Conservation (phyloP, 495 filamentous ascomycete species). For the Aspergillus nanangensis region DNA sequence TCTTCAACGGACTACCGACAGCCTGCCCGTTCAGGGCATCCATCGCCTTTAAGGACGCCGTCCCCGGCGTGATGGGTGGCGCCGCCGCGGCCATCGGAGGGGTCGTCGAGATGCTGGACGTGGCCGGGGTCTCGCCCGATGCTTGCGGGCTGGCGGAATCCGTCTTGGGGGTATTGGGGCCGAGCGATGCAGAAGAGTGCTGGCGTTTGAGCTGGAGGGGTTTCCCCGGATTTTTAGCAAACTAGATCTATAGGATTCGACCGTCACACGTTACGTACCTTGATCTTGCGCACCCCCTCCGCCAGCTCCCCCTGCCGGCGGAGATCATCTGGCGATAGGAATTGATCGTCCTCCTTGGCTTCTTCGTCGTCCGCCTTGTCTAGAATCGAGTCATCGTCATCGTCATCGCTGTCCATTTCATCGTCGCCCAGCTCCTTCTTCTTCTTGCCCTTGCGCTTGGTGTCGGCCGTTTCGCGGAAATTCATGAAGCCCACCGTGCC, state of each 20-base stretch:
- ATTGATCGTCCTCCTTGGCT: conserved; percentile 58
- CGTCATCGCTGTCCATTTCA: conserved; percentile 71
- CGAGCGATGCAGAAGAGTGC: conserved; percentile 77
- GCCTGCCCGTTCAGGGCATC: conserved; percentile 43
- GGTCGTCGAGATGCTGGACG: conserved; percentile 36
- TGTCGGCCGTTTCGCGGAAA: conserved; percentile 70
- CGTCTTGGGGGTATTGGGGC: conserved; percentile 34
- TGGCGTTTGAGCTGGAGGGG: conserved; percentile 79
- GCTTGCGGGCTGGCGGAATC: conserved; percentile 41
- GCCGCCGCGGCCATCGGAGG: conserved; percentile 26
- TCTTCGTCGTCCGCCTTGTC: conserved; percentile 70
- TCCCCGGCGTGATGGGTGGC: conserved; percentile 13
- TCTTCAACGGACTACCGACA: conserved; percentile 80
- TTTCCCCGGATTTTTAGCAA: too few relatives aligned
- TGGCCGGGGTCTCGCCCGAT: conserved; percentile 32
- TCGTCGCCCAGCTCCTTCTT: conserved; percentile 52
- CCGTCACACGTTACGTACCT: conserved; percentile 61
- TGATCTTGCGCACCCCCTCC: conserved; percentile 87
- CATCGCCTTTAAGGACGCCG: conserved; percentile 26
- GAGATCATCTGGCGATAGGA: conserved; percentile 74
- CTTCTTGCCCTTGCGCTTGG: conserved; percentile 46
- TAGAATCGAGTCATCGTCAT: conserved; percentile 53
- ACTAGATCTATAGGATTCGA: too few relatives aligned
- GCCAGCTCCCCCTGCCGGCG: conserved; percentile 79
- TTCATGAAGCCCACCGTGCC: conserved; percentile 86